phyloP scores from a whole-genome alignment of 2,329 filamentous ascomycete genomes.

The Nemania diffusa region DNA sequence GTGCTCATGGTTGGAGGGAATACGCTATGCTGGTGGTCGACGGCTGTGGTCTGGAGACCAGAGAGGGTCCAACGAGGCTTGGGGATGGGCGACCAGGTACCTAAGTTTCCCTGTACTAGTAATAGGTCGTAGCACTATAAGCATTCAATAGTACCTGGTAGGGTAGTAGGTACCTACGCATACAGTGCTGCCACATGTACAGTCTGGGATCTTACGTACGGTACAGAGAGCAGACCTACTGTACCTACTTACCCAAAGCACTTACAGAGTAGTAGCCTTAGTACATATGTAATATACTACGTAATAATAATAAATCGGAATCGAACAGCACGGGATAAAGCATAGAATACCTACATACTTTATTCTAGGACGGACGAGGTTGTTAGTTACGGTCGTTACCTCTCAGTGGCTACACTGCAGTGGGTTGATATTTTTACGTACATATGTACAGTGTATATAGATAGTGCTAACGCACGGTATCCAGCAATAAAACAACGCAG shows the following conservation, averaged over 20 bases:
- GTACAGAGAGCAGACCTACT: too few relatives aligned
- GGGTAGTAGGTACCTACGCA: not conserved
- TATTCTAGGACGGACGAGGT: too few relatives aligned
- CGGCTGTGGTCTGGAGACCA: not conserved
- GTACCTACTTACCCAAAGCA: too few relatives aligned
- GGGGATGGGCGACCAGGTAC: constrained; percentile 12
- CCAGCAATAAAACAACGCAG: not conserved
- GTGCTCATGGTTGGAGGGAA: constrained; percentile 10
- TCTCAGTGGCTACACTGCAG: too few relatives aligned
- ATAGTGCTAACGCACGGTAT: not conserved
- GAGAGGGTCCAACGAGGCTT: constrained; percentile 26
- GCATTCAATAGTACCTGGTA: not conserved
- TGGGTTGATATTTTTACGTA: too few relatives aligned
- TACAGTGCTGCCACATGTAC: not conserved
- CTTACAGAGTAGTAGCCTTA: too few relatives aligned
- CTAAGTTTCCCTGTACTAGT: not conserved
- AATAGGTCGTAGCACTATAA: too few relatives aligned
- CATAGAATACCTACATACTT: too few relatives aligned
- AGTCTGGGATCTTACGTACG: not conserved
- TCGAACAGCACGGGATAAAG: too few relatives aligned
- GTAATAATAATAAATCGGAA: too few relatives aligned
- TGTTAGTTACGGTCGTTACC: too few relatives aligned
- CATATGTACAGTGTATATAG: not conserved
- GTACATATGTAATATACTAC: too few relatives aligned
- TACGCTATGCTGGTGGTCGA: constrained; percentile 1